Evolutionary conservation across 2,329 filamentous ascomycete genomes (phyloP).

Genomic region (Lizonia empirigonia): DNA sequence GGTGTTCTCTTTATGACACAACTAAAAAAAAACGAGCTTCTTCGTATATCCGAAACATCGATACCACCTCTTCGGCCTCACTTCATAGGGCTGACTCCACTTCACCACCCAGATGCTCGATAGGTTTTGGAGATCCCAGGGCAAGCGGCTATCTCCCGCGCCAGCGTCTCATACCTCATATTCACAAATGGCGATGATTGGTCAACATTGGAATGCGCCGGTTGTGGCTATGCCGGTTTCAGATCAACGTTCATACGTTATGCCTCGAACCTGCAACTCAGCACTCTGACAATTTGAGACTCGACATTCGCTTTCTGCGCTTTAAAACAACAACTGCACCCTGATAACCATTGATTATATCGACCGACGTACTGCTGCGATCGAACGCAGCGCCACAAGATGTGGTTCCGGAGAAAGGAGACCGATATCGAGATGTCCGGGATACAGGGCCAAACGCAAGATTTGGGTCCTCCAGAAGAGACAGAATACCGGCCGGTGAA

Average conservation of each 20-base stretch:
- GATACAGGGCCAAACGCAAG: slow-evolving; percentile 26
- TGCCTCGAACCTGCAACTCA: slow-evolving; percentile 4
- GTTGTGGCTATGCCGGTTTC: slow-evolving; percentile 38
- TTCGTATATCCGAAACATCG: slow-evolving; percentile 3
- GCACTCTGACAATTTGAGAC: not conserved
- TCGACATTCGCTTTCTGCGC: slow-evolving; percentile 1
- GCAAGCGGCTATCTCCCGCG: slow-evolving; percentile 30
- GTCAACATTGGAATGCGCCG: slow-evolving; percentile 16
- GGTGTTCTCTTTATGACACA: too few relatives aligned
- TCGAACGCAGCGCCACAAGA: slow-evolving; percentile 4
- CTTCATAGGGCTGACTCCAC: slow-evolving; percentile 3
- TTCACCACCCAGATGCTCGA: slow-evolving; percentile 18
- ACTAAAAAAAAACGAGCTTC: too few relatives aligned
- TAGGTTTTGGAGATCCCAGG: slow-evolving; percentile 23
- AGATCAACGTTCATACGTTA: slow-evolving; percentile 28
- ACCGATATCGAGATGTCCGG: slow-evolving; percentile 41
- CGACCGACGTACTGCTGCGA: not conserved
- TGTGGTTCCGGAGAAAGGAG: slow-evolving; percentile 34
- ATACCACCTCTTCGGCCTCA: not conserved
- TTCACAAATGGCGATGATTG: slow-evolving; percentile 27
- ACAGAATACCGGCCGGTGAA: slow-evolving; percentile 42
- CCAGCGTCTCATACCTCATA: slow-evolving; percentile 35
- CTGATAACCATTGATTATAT: not conserved
- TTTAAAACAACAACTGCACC: not conserved
- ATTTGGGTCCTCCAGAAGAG: slow-evolving; percentile 29